Conservation (phyloP, 2,329 filamentous ascomycete genomes). For the Hymenoscyphus fructigenus region DNA sequence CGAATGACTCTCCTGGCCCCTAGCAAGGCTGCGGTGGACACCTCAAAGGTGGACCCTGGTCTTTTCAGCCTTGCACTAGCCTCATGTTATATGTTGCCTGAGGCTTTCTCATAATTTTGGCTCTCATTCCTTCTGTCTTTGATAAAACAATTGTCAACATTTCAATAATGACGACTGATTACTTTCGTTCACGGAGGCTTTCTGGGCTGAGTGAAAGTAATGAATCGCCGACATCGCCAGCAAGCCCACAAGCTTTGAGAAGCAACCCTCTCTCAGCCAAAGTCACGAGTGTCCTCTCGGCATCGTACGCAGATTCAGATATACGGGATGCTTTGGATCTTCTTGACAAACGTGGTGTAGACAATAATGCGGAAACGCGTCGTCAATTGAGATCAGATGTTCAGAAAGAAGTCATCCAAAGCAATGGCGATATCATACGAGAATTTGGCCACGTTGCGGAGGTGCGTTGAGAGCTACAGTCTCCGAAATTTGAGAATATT, state of each 20-base stretch:
- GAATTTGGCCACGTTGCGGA: conserved; percentile 90
- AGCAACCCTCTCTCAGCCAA: conserved; percentile 72
- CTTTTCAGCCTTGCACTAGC: conserved; percentile 24
- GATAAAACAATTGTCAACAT: background rate
- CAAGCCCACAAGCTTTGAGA: conserved; percentile 33
- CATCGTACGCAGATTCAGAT: conserved; percentile 89
- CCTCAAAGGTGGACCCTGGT: background rate
- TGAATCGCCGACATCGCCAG: conserved; percentile 26
- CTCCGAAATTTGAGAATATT: conserved; percentile 4
- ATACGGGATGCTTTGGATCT: conserved; percentile 82
- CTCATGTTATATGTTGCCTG: background rate
- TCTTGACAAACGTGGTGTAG: conserved; percentile 68
- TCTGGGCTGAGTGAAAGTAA: conserved; percentile 28
- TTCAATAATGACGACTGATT: conserved; percentile 30
- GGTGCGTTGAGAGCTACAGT: conserved; percentile 46
- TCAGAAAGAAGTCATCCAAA: conserved; percentile 89
- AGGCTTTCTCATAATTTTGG: background rate
- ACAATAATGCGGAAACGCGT: conserved; percentile 75
- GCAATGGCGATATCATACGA: conserved; percentile 83
- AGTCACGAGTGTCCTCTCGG: conserved; percentile 81
- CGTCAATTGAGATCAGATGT: conserved; percentile 78
- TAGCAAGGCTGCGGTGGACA: conserved; percentile 6
- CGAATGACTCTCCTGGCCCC: conserved; percentile 17
- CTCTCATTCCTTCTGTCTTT: background rate
- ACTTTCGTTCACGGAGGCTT: conserved; percentile 27